These are phyloP conservation scores for Botryotinia calthae DNA, from an alignment of 2,329 filamentous ascomycete species.

Conservation along the genomic window DNA sequence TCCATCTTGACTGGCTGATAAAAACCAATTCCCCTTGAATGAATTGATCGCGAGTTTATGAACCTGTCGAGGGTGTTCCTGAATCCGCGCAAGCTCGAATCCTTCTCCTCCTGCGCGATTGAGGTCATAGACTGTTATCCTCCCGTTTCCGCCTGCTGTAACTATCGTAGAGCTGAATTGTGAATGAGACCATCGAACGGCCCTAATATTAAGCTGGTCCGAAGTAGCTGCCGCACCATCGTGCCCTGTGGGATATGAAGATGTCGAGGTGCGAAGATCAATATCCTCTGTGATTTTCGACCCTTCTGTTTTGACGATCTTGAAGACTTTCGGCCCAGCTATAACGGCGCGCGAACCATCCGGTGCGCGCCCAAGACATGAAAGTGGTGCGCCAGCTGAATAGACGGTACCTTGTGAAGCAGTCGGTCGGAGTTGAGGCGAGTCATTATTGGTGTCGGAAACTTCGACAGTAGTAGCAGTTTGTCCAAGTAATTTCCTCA, in stretches of 20 bases:
- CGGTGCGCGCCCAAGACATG: slow-evolving; percentile 57
- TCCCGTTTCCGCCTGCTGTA: slow-evolving; percentile 62
- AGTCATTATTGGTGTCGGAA: slow-evolving; percentile 29
- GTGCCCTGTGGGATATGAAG: slow-evolving; percentile 46
- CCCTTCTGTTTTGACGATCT: slow-evolving; percentile 54
- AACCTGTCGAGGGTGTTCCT: slow-evolving; percentile 62
- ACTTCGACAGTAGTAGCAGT: slow-evolving; percentile 27
- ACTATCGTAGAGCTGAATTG: slow-evolving; percentile 52
- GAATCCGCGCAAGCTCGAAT: slow-evolving; percentile 53
- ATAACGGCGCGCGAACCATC: slow-evolving; percentile 56
- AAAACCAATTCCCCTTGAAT: slow-evolving; percentile 53
- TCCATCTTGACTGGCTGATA: slow-evolving; percentile 64
- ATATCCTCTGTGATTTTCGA: slow-evolving; percentile 52
- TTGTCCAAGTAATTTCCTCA: slow-evolving; percentile 38
- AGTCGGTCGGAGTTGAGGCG: slow-evolving; percentile 35
- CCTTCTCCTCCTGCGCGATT: slow-evolving; percentile 45
- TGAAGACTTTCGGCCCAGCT: slow-evolving; percentile 59
- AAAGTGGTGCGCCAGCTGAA: slow-evolving; percentile 51
- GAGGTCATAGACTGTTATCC: slow-evolving; percentile 64
- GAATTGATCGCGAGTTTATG: slow-evolving; percentile 64
- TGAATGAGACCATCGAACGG: slow-evolving; percentile 56
- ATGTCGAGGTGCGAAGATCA: slow-evolving; percentile 57
- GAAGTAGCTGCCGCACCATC: slow-evolving; percentile 42
- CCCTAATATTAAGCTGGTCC: slow-evolving; percentile 63
- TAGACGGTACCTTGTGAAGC: slow-evolving; percentile 56